phyloP scores from a whole-genome alignment of 139 green algal species.

The Chlamydomonas applanata region DNA sequence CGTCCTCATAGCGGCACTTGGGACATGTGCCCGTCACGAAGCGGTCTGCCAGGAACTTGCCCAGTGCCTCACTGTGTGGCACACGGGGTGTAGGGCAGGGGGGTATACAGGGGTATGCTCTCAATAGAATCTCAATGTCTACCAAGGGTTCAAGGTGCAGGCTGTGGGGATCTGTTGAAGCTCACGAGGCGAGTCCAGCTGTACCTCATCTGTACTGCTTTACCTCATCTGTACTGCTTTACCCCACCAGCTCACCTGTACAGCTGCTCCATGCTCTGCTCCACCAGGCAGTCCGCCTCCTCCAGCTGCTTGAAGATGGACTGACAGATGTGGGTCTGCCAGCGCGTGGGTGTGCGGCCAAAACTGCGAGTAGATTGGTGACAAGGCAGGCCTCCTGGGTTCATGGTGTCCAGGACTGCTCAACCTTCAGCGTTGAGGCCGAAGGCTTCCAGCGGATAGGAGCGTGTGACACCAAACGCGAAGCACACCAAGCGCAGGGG shows the following conservation, averaged over 20 bases:
- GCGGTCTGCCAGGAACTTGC: slow-evolving; percentile 95
- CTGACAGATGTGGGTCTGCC: slow-evolving; percentile 53
- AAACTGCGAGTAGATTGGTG: slow-evolving; percentile 24
- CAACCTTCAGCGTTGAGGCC: too few species aligned
- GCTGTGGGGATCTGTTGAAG: background rate
- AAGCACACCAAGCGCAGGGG: background rate
- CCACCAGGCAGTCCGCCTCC: slow-evolving; percentile 41
- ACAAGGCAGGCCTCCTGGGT: too few species aligned
- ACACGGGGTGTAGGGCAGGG: background rate
- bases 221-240: too few species aligned
- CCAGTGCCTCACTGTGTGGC: slow-evolving; percentile 54
- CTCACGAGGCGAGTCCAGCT: too few species aligned
- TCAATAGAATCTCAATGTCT: too few species aligned
- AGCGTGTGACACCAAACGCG: background rate
- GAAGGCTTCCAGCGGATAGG: too few species aligned
- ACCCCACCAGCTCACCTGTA: slow-evolving; percentile 47
- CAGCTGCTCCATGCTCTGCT: slow-evolving; percentile 77
- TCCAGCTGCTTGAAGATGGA: slow-evolving; percentile 63
- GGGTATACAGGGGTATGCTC: too few species aligned
- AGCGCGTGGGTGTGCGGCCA: slow-evolving; percentile 20
- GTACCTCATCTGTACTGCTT: too few species aligned
- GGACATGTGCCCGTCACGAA: slow-evolving; percentile 94
- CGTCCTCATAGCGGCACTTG: slow-evolving; percentile 86
- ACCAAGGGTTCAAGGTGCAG: background rate
- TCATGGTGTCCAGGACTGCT: too few species aligned